Evolutionary conservation across 176 grass and related monocot genomes (phyloP), one percentile per base, ranked within the genome.

Genomic region (Dactylis glomerata): DNA sequence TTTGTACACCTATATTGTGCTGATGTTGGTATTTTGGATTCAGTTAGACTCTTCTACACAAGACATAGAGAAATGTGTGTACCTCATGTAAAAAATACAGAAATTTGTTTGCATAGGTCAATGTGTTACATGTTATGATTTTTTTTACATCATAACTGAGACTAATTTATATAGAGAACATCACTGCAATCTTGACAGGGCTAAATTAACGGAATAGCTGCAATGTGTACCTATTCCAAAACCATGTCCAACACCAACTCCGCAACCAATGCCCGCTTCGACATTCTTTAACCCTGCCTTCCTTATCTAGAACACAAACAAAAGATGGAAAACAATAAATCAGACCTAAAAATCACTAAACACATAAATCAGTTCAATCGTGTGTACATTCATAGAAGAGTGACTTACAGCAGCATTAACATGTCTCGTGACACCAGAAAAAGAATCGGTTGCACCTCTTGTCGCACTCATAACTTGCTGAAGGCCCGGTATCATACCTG

Each of bases 381-480:
- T 47, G 11, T 38, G 52, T 40, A 73, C 15, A 27, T 63, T 84
- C 26, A 28, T 41, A 15, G 16, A 20, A 85, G 65, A 13, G 81
- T 36, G 49, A 85, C 93, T 79, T 92, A 99, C 93, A 84, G 89
- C 89, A 16, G 81, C 67, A 89, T 99, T 96, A 66, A 91, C 88
- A 81, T 95, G 93, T 70, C 89, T 92, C 8, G 89, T 91, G 79
- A 94, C 87, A 72, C 96, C 91, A 41, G 93, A 96, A 83, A 99
- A 96, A 33, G 94, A 87, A 91, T 96, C 88, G 8, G 93, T 89
- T 32, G 96, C 96, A 4, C 96, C 93, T 79, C 96, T 96, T 58
- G 96, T 93, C 17, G 93, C 93, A 61, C 87, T 87, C 85, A 99
- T 88, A 76, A 99, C 84, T 94, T 99, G 91, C 68, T 96, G 93